These are phyloP conservation scores for Paramecium tetraurelia DNA, from an alignment of 73 alveolate genomes.

Conservation along the genomic window DNA sequence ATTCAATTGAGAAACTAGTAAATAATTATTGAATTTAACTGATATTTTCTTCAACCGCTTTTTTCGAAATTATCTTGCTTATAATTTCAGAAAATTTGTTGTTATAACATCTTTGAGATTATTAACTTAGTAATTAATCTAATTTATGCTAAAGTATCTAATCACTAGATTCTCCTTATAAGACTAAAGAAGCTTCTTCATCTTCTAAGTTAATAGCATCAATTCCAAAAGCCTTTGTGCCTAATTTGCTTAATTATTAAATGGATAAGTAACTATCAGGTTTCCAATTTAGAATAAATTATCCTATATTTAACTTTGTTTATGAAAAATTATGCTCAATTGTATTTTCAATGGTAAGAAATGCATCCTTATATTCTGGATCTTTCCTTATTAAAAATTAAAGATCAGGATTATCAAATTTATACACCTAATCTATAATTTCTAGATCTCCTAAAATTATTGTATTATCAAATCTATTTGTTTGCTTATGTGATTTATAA, in stretches of 20 bases:
- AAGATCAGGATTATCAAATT: neutral
- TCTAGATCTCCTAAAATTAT: neutral
- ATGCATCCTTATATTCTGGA: neutral
- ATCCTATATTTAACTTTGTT: neutral
- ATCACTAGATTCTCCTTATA: constrained; percentile 5
- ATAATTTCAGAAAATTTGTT: neutral
- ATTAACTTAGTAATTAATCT: neutral
- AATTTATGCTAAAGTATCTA: neutral
- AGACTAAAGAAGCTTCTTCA: neutral
- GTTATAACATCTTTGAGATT: neutral
- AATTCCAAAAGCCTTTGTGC: neutral
- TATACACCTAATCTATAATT: neutral
- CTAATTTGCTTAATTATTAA: neutral
- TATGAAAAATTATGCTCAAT: neutral
- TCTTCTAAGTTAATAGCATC: neutral
- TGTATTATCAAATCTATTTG: neutral
- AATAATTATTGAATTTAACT: neutral
- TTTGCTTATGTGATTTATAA: neutral
- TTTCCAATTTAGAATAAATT: constrained; percentile 5
- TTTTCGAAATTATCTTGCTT: neutral
- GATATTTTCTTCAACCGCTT: neutral
- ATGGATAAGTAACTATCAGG: neutral
- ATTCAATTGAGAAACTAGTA: neutral
- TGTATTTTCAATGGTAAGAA: neutral
- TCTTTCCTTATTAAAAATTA: neutral